phyloP scores from a whole-genome alignment of 2,329 filamentous ascomycete species.

The Furcasterigmium furcatum region DNA sequence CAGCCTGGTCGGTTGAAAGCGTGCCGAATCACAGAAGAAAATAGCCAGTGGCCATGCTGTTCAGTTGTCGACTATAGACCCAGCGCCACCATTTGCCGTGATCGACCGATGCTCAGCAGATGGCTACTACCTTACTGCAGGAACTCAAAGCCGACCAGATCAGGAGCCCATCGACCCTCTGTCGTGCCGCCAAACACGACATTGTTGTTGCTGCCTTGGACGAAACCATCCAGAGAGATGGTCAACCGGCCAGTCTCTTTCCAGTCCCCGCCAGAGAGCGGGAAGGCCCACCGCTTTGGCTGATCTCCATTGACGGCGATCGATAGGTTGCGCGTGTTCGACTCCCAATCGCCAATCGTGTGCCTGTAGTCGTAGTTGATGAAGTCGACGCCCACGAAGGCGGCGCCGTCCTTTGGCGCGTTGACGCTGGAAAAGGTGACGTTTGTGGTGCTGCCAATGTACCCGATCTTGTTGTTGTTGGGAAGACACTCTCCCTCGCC shows the following conservation, averaged over 20 bases:
- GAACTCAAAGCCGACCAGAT: slow-evolving; percentile 37
- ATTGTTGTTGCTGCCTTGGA: slow-evolving; percentile 30
- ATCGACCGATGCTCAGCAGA: no score
- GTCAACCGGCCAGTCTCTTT: slow-evolving; percentile 41
- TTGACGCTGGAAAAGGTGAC: slow-evolving; percentile 30
- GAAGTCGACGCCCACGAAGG: slow-evolving; percentile 43
- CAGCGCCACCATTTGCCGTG: no score
- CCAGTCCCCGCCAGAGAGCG: slow-evolving; percentile 47
- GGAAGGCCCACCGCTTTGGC: slow-evolving; percentile 44
- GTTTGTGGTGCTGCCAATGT: slow-evolving; percentile 27
- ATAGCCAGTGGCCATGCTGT: no score
- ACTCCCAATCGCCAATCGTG: slow-evolving; percentile 36
- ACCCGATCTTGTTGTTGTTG: slow-evolving; percentile 35
- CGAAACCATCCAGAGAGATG: slow-evolving; percentile 42
- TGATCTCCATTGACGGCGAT: slow-evolving; percentile 39
- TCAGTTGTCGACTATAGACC: no score
- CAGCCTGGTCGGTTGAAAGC: no score
- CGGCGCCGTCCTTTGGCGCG: slow-evolving; percentile 23
- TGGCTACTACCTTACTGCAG: no score
- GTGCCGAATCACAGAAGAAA: no score
- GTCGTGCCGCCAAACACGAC: slow-evolving; percentile 27
- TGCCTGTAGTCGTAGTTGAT: slow-evolving; percentile 48
- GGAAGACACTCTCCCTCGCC: slow-evolving; percentile 35
- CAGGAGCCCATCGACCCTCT: slow-evolving; percentile 28
- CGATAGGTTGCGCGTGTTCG: slow-evolving; percentile 48